Percentiles rank a stretch among this genome's conserved stretches.
Conservation (phyloP, 1,284 basidiomycete genomes). For the Earliella scabrosa region DNA sequence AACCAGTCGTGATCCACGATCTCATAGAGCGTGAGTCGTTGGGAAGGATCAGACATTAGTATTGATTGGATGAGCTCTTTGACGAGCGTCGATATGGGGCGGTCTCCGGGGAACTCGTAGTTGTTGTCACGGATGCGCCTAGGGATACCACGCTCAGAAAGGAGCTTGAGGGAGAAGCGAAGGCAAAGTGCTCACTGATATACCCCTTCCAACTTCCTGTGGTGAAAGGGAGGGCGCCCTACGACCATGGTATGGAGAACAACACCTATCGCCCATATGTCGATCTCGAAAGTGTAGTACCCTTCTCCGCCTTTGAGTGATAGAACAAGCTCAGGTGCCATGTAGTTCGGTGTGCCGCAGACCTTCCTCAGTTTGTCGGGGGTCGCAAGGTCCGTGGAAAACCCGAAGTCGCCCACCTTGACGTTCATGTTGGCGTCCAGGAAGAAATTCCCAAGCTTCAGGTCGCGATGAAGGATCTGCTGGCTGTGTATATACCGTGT, state of each 20-base stretch:
- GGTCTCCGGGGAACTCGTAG: slow-evolving; percentile 89
- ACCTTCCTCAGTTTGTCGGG: slow-evolving; percentile 98
- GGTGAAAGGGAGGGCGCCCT: slow-evolving; percentile 97
- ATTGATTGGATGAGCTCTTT: slow-evolving; percentile 86
- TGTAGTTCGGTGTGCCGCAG: slow-evolving; percentile 98
- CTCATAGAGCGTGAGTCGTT: slow-evolving; percentile 84
- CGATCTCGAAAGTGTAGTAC: slow-evolving; percentile 99
- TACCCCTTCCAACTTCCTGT: slow-evolving; percentile 94
- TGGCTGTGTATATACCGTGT: slow-evolving; percentile 97
- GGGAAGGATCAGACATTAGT: slow-evolving; percentile 80
- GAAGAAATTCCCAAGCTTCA: slow-evolving; percentile 96
- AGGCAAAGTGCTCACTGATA: slow-evolving; percentile 69
- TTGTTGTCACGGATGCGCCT: slow-evolving; percentile 94
- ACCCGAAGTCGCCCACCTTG: slow-evolving; percentile 97
- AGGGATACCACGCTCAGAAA: slow-evolving; percentile 14
- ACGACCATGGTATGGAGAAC: slow-evolving; percentile 95
- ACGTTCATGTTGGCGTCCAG: slow-evolving; percentile 92
- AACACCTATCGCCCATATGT: slow-evolving; percentile 97
- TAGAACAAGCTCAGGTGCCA: slow-evolving; percentile 98
- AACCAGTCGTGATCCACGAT: slow-evolving; percentile 92
- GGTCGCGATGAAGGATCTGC: slow-evolving; percentile 95
- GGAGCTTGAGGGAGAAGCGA: background rate
- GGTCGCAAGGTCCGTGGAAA: slow-evolving; percentile 96
- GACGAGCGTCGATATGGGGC: slow-evolving; percentile 73
- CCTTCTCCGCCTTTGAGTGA: slow-evolving; percentile 88